These are phyloP conservation scores for Xylaria sp. DNA, from an alignment of 2,329 filamentous ascomycete species.

Conservation along the genomic window DNA sequence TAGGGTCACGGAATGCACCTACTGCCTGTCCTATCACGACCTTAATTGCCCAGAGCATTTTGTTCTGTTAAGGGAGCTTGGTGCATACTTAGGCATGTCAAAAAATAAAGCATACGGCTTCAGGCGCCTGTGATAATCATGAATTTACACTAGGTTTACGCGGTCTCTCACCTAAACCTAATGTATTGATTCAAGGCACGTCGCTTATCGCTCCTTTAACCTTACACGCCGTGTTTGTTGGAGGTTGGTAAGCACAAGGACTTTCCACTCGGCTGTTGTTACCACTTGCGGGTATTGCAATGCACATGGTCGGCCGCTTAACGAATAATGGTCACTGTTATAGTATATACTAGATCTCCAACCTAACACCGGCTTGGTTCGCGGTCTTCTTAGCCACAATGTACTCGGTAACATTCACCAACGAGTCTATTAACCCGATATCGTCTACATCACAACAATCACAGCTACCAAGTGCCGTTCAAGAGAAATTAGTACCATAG, in stretches of 20 bases:
- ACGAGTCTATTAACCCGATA: no score
- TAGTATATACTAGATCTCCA: background rate
- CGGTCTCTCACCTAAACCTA: background rate
- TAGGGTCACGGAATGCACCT: background rate
- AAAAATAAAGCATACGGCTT: no score
- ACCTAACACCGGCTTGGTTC: no score
- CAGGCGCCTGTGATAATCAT: no score
- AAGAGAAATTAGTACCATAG: background rate
- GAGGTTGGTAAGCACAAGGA: background rate
- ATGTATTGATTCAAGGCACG: background rate
- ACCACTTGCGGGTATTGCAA: background rate
- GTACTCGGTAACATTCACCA: no score
- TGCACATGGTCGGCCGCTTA: background rate
- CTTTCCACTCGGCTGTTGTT: background rate
- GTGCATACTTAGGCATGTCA: background rate
- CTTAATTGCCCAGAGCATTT: background rate
- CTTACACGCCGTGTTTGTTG: background rate
- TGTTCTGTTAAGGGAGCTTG: background rate
- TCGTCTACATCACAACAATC: background rate
- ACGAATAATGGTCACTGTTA: background rate
- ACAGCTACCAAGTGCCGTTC: background rate
- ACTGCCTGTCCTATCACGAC: background rate
- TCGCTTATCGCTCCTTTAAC: background rate
- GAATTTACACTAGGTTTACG: constrained; percentile 2
- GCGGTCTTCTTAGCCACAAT: no score